Conservation (phyloP, 176 grass and related monocot species). For the Aegilops longissima region DNA sequence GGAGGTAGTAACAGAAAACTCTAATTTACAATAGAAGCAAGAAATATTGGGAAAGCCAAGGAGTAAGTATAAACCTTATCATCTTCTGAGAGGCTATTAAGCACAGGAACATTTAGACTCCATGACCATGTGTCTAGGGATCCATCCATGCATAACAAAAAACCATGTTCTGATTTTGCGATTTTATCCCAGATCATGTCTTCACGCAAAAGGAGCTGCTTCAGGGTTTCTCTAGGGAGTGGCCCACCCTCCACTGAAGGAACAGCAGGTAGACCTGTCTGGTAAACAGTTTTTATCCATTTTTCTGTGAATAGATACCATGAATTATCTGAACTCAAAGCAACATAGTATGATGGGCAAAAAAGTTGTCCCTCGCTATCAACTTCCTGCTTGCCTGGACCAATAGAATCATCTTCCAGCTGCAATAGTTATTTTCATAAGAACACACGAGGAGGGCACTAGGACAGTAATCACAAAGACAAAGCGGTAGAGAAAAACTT, state of each 20-base stretch:
- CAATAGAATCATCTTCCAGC: conserved; percentile 52
- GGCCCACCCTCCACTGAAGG: conserved; percentile 68
- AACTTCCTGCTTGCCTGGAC: conserved; percentile 33
- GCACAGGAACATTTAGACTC: conserved; percentile 96
- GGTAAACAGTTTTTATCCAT: conserved; percentile 88
- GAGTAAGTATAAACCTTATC: conserved; percentile 55
- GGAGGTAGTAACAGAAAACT: conserved; percentile 1
- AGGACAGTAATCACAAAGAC: neutral
- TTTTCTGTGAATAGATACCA: conserved; percentile 99
- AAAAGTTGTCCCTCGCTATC: conserved; percentile 40
- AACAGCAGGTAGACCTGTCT: conserved; percentile 64
- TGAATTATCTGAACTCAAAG: conserved; percentile 97
- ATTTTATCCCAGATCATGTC: conserved; percentile 85
- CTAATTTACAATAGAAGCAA: conserved; percentile 5
- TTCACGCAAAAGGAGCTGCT: conserved; percentile 69
- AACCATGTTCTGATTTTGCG: conserved; percentile 84
- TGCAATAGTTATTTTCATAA: conserved; percentile 40
- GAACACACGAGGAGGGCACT: conserved; percentile 6
- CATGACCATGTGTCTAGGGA: conserved; percentile 98
- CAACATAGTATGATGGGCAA: conserved; percentile 69
- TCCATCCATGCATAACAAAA: conserved; percentile 84
- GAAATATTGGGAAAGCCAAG: neutral
- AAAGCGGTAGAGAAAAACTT: neutral
- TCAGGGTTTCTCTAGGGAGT: conserved; percentile 75
- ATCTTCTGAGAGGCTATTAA: conserved; percentile 89